Conservation (phyloP, 345 rosid genomes). For the Excoecaria agallocha region DNA sequence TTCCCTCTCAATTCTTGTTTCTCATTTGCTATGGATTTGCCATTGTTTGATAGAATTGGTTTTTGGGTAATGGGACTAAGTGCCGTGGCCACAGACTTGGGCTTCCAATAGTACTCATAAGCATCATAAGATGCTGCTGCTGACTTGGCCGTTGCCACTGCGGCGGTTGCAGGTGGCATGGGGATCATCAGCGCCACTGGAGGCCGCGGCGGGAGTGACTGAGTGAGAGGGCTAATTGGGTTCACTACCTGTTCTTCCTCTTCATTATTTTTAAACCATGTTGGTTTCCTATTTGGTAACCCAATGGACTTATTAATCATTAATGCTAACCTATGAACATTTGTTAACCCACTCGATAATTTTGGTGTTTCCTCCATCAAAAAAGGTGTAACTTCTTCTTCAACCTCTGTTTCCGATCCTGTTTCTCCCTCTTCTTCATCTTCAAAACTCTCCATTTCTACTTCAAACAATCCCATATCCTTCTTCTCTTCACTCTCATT, state of each 20-base stretch:
- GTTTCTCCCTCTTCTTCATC: conserved; percentile 21
- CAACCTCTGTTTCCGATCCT: conserved; percentile 4
- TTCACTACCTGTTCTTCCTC: conserved; percentile 24
- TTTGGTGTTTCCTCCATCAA: conserved; percentile 19
- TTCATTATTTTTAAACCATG: conserved; percentile 43
- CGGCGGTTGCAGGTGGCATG: conserved; percentile 21
- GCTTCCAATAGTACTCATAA: conserved; percentile 69
- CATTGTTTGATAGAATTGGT: conserved; percentile 19
- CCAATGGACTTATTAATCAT: conserved; percentile 49
- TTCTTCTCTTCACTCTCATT: conserved; percentile 1
- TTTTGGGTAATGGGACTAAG: conserved; percentile 18
- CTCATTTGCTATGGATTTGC: conserved; percentile 15
- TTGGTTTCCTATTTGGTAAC: conserved; percentile 42
- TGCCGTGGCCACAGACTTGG: conserved; percentile 27
- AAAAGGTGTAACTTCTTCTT: background rate
- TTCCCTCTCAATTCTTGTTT: conserved; percentile 31
- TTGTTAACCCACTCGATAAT: conserved; percentile 33
- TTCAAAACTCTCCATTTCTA: conserved; percentile 4
- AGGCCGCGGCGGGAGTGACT: conserved; percentile 60
- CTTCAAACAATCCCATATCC: conserved; percentile 19
- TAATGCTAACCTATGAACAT: conserved; percentile 55
- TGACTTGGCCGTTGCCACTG: background rate
- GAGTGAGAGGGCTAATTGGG: conserved; percentile 38
- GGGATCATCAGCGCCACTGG: conserved; percentile 41
- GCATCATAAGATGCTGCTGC: conserved; percentile 33